Evolutionary conservation across 177 flowering plant species (phyloP), one percentile per base, ranked within the genome.

Genomic region (Vitis hybrid): DNA sequence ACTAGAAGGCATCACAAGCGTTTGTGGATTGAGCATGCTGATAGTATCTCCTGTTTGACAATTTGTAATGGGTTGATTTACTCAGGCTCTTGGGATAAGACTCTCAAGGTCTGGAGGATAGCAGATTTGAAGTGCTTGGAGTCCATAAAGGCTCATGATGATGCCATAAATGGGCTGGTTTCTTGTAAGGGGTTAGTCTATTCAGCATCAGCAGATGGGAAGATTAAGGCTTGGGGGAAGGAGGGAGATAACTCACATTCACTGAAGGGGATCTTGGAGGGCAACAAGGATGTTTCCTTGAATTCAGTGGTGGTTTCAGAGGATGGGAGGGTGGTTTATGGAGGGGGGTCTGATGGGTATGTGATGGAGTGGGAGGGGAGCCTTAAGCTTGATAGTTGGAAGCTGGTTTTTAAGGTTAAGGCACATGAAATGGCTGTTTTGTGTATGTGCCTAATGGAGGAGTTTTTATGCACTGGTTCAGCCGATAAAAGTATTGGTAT

Each of bases 11-110:
- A 91, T 60, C 93, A 89, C 67, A 83, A 82, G 80, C 71, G 74
- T 5, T 59, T 95, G 45, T 95, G 99, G 99, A 95, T 95, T n/a
- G 98, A 95, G 64, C 93, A 95, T 65, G 88, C 92, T 0, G 99
- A 95, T 79, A 90, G 90, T 59, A 91, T 95, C 10, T 95, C 99
- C 9, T 93, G 98, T 57, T 72, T 95, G 69, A 80, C 97, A 0
- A 84, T 87, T 17, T 66, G 48, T 12, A 78, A 86, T 15, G 97
- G 94, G 32, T 51, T 91, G 49, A 82, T 95, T 32, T 93, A 91
- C 55, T 95, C 99, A 0, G 99, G 98, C 3, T 93, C 98, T 0
- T 95, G 99, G 99, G 98, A 95, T 67, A 91, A 89, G 79, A 89
- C 94, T 14, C 74, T 93, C 14, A 95, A 95, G 60, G 91, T 93